Conservation (phyloP, 2,329 filamentous ascomycete genomes). For the Apiospora hydei region DNA sequence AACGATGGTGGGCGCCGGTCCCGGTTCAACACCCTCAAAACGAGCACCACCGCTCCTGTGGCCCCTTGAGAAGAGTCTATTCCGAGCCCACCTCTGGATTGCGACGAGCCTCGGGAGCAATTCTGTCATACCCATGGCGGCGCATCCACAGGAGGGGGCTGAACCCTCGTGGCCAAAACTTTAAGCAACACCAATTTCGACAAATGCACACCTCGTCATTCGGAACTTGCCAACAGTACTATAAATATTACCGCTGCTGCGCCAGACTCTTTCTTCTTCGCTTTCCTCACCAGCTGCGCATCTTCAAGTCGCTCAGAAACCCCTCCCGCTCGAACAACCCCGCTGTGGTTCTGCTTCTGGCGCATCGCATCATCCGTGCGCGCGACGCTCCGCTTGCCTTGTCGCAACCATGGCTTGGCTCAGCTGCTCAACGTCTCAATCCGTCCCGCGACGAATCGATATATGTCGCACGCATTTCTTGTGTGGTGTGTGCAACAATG, state of each 20-base stretch:
- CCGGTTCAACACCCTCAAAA: neutral
- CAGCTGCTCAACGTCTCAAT: neutral
- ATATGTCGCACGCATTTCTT: neutral
- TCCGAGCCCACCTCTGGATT: conserved; percentile 6
- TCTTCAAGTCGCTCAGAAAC: neutral
- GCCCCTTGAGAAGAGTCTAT: neutral
- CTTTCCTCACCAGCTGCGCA: neutral
- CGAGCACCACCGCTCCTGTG: neutral
- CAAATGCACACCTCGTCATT: neutral
- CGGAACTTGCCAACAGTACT: neutral
- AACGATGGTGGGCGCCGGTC: neutral
- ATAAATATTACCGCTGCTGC: neutral
- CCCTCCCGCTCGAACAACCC: conserved; percentile 1
- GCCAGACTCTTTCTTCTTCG: neutral
- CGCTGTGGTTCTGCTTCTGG: neutral
- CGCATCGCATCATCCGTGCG: conserved; percentile 15
- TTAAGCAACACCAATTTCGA: neutral
- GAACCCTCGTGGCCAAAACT: conserved; percentile 6
- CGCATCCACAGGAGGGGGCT: conserved; percentile 8
- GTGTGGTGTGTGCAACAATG: neutral
- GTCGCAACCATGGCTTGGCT: conserved; percentile 10
- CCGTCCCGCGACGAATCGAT: neutral
- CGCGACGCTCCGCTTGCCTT: conserved; percentile 16
- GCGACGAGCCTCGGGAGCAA: conserved; percentile 3
- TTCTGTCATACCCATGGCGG: conserved; percentile 10